A percentile compares a stretch with the other conserved stretches of the same genome.
phyloP scores from a whole-genome alignment of 2,329 filamentous ascomycete species.

The Colletotrichum lupini region DNA sequence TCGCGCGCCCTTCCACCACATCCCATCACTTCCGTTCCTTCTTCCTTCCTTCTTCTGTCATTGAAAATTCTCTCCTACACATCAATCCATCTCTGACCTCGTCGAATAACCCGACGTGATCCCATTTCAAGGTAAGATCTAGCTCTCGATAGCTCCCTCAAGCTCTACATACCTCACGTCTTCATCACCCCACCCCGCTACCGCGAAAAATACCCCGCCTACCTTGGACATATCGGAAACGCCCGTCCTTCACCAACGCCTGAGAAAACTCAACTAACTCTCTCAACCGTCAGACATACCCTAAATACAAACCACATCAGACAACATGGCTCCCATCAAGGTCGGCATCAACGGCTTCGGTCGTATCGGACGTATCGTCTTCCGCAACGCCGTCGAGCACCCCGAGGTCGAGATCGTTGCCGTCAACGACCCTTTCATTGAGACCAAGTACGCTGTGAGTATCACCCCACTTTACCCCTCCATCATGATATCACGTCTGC shows the following conservation, averaged over 20 bases:
- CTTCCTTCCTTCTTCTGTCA: constrained; percentile 17
- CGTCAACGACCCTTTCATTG: constrained; percentile 99
- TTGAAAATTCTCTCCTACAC: constrained; percentile 23
- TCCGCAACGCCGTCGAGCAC: constrained; percentile 96
- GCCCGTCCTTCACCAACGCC: background rate
- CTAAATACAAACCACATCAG: constrained; percentile 38
- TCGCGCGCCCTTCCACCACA: constrained; percentile 28
- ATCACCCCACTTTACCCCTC: constrained; percentile 22
- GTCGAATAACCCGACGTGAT: constrained; percentile 26
- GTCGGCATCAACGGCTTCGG: constrained; percentile 99
- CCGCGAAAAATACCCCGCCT: constrained; percentile 17
- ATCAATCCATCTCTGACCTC: constrained; percentile 10
- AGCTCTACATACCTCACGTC: background rate
- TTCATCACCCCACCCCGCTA: constrained; percentile 13
- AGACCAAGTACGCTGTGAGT: constrained; percentile 96
- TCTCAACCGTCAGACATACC: constrained; percentile 12
- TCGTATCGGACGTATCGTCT: constrained; percentile 98
- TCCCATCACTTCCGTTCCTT: constrained; percentile 1
- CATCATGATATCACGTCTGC: constrained; percentile 1
- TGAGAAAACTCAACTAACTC: constrained; percentile 13
- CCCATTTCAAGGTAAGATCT: constrained; percentile 11
- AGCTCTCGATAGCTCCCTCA: constrained; percentile 14
- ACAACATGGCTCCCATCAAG: constrained; percentile 66
- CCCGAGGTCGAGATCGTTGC: constrained; percentile 91
- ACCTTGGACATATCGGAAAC: background rate